These are phyloP conservation scores for Pseudogymnoascus sp. DNA, from an alignment of 2,329 filamentous ascomycete genomes.

Conservation along the genomic window DNA sequence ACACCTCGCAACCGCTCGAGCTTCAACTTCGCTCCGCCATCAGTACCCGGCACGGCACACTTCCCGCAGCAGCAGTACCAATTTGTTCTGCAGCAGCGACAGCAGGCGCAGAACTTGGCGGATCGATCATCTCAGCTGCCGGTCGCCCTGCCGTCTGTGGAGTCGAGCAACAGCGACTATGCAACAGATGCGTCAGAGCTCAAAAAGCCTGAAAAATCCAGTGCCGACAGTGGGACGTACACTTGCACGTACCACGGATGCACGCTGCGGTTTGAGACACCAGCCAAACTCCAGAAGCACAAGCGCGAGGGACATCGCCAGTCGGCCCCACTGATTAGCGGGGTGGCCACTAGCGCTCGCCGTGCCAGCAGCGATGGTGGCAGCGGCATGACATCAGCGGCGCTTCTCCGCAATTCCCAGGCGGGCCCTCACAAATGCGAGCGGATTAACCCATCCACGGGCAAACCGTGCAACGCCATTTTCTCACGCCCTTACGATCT, in stretches of 20 bases:
- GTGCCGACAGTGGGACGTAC: slow-evolving; percentile 80
- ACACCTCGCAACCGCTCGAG: slow-evolving; percentile 25
- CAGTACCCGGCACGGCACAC: slow-evolving; percentile 25
- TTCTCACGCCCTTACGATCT: slow-evolving; percentile 96
- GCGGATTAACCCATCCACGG: slow-evolving; percentile 87
- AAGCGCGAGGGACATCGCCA: slow-evolving; percentile 89
- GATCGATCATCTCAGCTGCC: slow-evolving; percentile 25
- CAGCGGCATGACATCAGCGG: slow-evolving; percentile 41
- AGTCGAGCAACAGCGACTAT: slow-evolving; percentile 33
- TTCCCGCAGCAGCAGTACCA: slow-evolving; percentile 28
- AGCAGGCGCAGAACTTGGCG: slow-evolving; percentile 23
- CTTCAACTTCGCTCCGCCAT: slow-evolving; percentile 41
- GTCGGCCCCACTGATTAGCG: slow-evolving; percentile 47
- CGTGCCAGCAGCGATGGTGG: slow-evolving; percentile 21
- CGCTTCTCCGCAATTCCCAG: slow-evolving; percentile 68
- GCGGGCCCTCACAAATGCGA: slow-evolving; percentile 90
- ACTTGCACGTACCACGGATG: slow-evolving; percentile 95
- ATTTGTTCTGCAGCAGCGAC: slow-evolving; percentile 24
- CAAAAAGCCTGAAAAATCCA: slow-evolving; percentile 51
- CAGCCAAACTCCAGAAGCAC: slow-evolving; percentile 82
- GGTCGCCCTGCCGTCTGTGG: slow-evolving; percentile 33
- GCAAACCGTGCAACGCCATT: slow-evolving; percentile 87
- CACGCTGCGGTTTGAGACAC: slow-evolving; percentile 78
- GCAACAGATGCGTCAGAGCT: slow-evolving; percentile 24
- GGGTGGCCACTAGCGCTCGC: slow-evolving; percentile 18